Evolutionary conservation across 2,329 filamentous ascomycete genomes (phyloP), one percentile per base, ranked within the genome.

Genomic region (Fusarium guadeloupense): DNA sequence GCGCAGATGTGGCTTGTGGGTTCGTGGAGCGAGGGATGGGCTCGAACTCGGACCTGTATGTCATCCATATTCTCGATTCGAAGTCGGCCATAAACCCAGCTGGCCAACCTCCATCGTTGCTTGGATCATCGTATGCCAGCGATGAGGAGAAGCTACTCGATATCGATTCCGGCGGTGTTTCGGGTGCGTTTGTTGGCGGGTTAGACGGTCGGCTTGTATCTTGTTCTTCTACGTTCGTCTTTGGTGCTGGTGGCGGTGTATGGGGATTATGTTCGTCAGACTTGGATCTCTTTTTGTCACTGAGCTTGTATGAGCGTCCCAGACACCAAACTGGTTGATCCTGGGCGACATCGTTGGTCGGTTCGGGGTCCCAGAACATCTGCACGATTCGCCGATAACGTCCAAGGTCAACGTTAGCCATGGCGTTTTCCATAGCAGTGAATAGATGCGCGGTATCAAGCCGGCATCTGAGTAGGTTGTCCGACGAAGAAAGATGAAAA

Each of bases 1-100:
- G 86, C 8, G 87, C 81, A 5, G 88, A 82, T 1, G 81, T 74
- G 13, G 92, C 90, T 69, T 88, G 88, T 1, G 90, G 88, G 65
- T 94, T 90, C 48, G 84, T 82, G 5, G 91, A 93, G 74, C 88
- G 91, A 16, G 91, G 84, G 72, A 99, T 99, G 1, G 87, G 82
- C 9, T 88, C 81, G 73, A 99, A 99, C 66, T 90, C 90, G 21
- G 89, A 95, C 45, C 95, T 87, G 72, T 99, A 99, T 9, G 94
- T 98, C 84, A 99, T 91, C 94, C 95, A 98, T 74, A 97, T 86
- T 59, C 87, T 87, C 6, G 94, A 93, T 74, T 97, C 93, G 70
- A 98, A 96, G 75, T 99, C 95, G 57, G 93, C 90, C 28, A 98
- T 80, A 70, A 99, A 99, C 5, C 86, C 83, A 9, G 84, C 79